Evolutionary conservation across 225 moss, liverwort and hornwort species (phyloP).

Genomic region (Bryum argenteum): DNA sequence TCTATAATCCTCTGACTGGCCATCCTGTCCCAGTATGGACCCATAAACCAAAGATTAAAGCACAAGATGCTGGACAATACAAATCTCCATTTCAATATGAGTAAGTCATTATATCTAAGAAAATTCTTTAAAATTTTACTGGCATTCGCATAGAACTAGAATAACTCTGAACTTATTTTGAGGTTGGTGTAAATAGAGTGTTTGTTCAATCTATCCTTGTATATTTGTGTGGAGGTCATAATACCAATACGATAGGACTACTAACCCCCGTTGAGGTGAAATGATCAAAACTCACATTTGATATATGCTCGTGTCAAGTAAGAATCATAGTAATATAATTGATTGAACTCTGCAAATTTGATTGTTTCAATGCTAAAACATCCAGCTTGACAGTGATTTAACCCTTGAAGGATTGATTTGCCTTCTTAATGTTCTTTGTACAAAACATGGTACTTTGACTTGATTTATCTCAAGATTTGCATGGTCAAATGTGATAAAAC

Average conservation of each 20-base stretch:
- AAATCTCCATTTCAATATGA: constrained; percentile 27
- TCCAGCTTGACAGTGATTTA: too few relatives aligned
- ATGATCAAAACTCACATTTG: neutral
- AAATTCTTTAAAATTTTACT: neutral
- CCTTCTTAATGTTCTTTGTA: too few relatives aligned
- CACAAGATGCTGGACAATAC: constrained; percentile 8
- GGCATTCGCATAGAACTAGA: neutral
- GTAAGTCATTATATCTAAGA: constrained; percentile 11
- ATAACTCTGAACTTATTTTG: too few relatives aligned
- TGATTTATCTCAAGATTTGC: too few relatives aligned
- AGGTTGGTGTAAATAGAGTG: too few relatives aligned
- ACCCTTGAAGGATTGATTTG: too few relatives aligned
- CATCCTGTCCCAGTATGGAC: constrained; percentile 27
- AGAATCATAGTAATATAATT: neutral
- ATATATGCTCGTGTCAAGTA: too few relatives aligned
- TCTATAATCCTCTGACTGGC: constrained; percentile 49
- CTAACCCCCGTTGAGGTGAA: neutral
- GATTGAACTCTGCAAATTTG: neutral
- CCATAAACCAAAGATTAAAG: constrained; percentile 31
- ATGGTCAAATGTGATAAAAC: too few relatives aligned
- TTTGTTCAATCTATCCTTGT: too few relatives aligned
- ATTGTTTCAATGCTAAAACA: neutral
- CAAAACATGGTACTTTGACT: too few relatives aligned
- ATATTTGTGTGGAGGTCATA: too few relatives aligned
- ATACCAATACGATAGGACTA: too few relatives aligned